A percentile compares a stretch with the other conserved stretches of the same genome.
These are phyloP conservation scores for Sporisorium graminicola DNA, from an alignment of 1,284 basidiomycete genomes.

Conservation along the genomic window DNA sequence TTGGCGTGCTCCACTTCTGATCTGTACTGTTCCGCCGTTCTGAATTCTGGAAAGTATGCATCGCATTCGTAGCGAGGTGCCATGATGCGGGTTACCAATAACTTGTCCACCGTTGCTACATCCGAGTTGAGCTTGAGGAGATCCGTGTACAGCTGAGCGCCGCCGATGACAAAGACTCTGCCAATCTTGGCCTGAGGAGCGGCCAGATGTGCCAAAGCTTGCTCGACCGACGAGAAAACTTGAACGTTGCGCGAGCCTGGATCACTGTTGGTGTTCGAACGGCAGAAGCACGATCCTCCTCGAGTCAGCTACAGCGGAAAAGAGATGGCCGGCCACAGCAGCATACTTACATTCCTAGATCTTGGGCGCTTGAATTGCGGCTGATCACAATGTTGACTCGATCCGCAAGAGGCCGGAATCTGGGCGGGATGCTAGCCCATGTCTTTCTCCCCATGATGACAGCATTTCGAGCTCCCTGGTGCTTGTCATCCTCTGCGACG, in stretches of 20 bases:
- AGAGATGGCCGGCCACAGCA: neutral
- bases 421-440: conserved; percentile 95
- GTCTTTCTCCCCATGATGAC: conserved; percentile 97
- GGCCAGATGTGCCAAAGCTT: conserved; percentile 23
- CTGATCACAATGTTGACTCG: conserved; percentile 87
- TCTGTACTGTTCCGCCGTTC: conserved; percentile 56
- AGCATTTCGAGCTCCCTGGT: conserved; percentile 75
- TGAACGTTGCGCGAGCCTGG: conserved; percentile 48
- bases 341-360: conserved; percentile 74
- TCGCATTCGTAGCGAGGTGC: conserved; percentile 86
- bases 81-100: conserved; percentile 84
- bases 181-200: conserved; percentile 25
- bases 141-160: conserved; percentile 84
- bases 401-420: conserved; percentile 83
- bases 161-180: conserved; percentile 85
- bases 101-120: conserved; percentile 40
- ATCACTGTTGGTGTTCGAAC: conserved; percentile 11
- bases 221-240: conserved; percentile 27
- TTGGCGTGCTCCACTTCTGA: conserved; percentile 25
- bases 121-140: conserved; percentile 42
- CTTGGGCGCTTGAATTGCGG: conserved; percentile 74
- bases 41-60: conserved; percentile 84
- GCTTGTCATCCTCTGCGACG: conserved; percentile 67
- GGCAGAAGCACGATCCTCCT: conserved; percentile 23
- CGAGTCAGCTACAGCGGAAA: conserved; percentile 25